Conservation (phyloP, 1,139 yeast species). For the Kluyveromyces marxianus region DNA sequence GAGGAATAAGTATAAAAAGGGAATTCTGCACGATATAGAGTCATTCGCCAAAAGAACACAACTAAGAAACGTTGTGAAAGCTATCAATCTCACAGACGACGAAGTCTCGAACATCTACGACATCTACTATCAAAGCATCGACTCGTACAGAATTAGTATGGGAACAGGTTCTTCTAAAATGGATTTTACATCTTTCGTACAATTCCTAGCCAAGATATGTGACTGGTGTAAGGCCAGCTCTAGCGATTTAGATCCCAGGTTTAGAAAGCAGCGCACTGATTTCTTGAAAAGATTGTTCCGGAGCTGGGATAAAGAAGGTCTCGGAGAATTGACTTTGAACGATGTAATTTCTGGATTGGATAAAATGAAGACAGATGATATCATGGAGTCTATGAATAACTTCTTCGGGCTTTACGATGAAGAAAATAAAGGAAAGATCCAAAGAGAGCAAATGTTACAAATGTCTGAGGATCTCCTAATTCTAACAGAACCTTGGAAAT, state of each 20-base stretch:
- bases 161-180: conserved; percentile 67
- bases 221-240: conserved; percentile 58
- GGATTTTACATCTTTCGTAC: conserved; percentile 64
- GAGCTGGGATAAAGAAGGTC: conserved; percentile 57
- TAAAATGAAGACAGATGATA: conserved; percentile 58
- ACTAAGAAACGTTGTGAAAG: conserved; percentile 72
- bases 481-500: conserved; percentile 78
- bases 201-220: conserved; percentile 71
- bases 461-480: conserved; percentile 81
- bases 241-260: conserved; percentile 33
- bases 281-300: conserved; percentile 59
- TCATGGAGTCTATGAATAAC: conserved; percentile 71
- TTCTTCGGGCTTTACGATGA: conserved; percentile 71
- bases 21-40: conserved; percentile 79
- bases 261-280: conserved; percentile 28
- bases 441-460: conserved; percentile 71
- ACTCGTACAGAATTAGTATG: conserved; percentile 54
- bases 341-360: conserved; percentile 72
- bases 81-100: conserved; percentile 49
- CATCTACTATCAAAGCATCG: conserved; percentile 72
- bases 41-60: conserved; percentile 89
- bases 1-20: conserved; percentile 64
- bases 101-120: conserved; percentile 73
- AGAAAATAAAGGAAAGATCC: conserved; percentile 53
- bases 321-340: conserved; percentile 54